Percentiles rank a stretch among this genome's conserved stretches.
Evolutionary conservation across 805 yeast species (phyloP).

Genomic region (Yamadazyma kitorensis): DNA sequence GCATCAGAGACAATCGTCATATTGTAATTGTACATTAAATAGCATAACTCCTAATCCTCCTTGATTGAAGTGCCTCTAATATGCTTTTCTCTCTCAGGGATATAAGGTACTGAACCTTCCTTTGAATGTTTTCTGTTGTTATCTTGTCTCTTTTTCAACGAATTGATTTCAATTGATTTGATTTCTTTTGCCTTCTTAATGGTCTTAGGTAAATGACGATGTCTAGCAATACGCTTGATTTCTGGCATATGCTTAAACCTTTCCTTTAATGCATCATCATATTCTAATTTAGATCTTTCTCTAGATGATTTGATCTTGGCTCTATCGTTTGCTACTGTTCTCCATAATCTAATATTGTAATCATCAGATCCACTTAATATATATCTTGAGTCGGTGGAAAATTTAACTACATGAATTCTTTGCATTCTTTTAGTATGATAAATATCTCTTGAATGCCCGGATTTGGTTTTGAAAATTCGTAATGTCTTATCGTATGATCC

Average conservation of each 20-base stretch:
- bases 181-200: constrained; percentile 88
- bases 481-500: constrained; percentile 95
- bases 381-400: constrained; percentile 85
- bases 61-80: constrained; percentile 77
- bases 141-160: constrained; percentile 76
- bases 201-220: constrained; percentile 85
- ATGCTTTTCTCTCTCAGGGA: constrained; percentile 81
- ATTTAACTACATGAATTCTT: constrained; percentile 79
- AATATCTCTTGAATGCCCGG: constrained; percentile 92
- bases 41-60: no score
- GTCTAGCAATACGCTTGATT: constrained; percentile 82
- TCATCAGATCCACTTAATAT: constrained; percentile 92
- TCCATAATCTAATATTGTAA: constrained; percentile 92
- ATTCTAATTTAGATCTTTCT: constrained; percentile 80
- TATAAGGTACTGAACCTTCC: constrained; percentile 54
- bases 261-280: constrained; percentile 88
- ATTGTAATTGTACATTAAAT: no score
- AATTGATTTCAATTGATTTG: constrained; percentile 68
- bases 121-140: constrained; percentile 80
- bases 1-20: no score
- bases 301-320: constrained; percentile 76
- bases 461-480: constrained; percentile 68
- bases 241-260: constrained; percentile 96
- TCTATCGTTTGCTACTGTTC: constrained; percentile 82
- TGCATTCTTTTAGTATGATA: constrained; percentile 99